A percentile compares a stretch with the other conserved stretches of the same genome.
These are phyloP conservation scores for Cladosporium sp. DNA, from an alignment of 2,329 filamentous ascomycete species.

Conservation along the genomic window DNA sequence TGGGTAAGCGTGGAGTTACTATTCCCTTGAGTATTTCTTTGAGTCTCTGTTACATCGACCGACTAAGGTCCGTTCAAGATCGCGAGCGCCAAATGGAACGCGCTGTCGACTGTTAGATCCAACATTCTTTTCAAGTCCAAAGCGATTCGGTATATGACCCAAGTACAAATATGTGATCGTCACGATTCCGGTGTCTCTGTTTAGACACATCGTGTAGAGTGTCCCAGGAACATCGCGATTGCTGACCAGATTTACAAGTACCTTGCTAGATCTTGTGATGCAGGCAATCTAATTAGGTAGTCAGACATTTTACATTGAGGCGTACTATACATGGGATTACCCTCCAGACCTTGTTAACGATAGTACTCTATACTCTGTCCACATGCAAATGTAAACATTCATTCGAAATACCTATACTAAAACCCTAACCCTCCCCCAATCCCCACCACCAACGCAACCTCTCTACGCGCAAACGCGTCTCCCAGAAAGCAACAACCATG, in stretches of 20 bases:
- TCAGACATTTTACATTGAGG: too few relatives aligned
- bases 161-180: background rate
- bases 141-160: background rate
- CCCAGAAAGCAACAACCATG: background rate
- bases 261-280: background rate
- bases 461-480: slow-evolving; percentile 9
- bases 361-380: background rate
- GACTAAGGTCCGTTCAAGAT: background rate
- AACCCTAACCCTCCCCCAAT: background rate
- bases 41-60: background rate
- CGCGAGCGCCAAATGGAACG: background rate
- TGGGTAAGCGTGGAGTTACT: slow-evolving; percentile 11
- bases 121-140: background rate
- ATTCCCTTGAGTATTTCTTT: slow-evolving; percentile 1
- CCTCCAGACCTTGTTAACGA: background rate
- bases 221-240: background rate
- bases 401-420: background rate
- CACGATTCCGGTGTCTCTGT: background rate
- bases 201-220: background rate
- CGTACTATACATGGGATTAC: too few relatives aligned
- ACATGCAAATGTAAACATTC: background rate
- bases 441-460: background rate
- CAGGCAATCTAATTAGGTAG: background rate
- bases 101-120: background rate
- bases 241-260: background rate